Conservation (phyloP, 768 basidiomycete species). For the Daedalea quercina region DNA sequence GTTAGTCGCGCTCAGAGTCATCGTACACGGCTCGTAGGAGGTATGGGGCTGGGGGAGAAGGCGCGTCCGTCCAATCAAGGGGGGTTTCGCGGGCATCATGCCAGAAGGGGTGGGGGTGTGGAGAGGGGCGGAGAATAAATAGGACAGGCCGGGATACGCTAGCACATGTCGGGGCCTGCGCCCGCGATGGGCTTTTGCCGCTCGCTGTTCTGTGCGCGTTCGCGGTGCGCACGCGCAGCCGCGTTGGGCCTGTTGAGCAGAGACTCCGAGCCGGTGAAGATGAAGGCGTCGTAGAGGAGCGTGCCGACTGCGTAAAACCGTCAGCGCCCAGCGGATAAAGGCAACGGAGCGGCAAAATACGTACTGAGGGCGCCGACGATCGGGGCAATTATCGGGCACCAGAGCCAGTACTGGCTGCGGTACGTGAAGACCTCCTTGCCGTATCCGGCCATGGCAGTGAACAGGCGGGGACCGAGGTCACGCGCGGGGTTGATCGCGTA, state of each 20-base stretch:
- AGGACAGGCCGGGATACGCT: background rate
- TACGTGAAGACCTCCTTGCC: conserved; percentile 33
- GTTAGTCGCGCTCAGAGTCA: background rate
- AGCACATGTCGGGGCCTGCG: background rate
- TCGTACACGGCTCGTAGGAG: background rate
- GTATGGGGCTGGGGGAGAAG: background rate
- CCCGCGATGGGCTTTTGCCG: conserved; percentile 13
- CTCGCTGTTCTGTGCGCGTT: conserved; percentile 10
- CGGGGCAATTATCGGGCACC: conserved; percentile 57
- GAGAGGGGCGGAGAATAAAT: too few species aligned
- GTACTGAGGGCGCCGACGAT: conserved; percentile 46
- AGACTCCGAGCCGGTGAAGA: conserved; percentile 52
- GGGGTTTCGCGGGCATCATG: too few species aligned
- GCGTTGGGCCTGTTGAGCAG: conserved; percentile 48
- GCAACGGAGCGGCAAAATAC: background rate
- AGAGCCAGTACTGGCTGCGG: conserved; percentile 64
- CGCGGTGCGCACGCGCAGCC: conserved; percentile 12
- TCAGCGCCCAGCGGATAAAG: background rate
- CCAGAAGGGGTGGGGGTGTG: too few species aligned
- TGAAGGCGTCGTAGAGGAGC: conserved; percentile 49
- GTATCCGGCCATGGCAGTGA: conserved; percentile 73
- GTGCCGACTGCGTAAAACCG: conserved; percentile 29
- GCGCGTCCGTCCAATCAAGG: background rate
- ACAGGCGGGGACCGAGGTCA: conserved; percentile 61
- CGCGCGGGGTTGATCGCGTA: conserved; percentile 67